Conservation (phyloP, 305 asterid genomes). For the Rubia tinctorum region DNA sequence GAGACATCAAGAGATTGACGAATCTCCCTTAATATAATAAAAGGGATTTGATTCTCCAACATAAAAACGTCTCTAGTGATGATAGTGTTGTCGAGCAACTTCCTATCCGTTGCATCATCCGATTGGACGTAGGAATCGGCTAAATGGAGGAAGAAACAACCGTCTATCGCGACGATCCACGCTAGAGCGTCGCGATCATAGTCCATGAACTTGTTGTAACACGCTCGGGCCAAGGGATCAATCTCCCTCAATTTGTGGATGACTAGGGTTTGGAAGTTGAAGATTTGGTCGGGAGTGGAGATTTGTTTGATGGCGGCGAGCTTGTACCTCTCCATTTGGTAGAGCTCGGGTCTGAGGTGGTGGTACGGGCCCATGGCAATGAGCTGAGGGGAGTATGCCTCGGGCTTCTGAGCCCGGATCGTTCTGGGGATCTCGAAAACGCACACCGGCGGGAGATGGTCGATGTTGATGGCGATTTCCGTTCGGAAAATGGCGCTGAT, state of each 20-base stretch:
- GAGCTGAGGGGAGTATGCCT: conserved; percentile 42
- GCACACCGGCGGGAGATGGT: conserved; percentile 29
- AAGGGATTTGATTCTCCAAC: conserved; percentile 50
- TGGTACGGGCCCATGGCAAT: conserved; percentile 57
- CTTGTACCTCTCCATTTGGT: conserved; percentile 35
- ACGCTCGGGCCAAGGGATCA: conserved; percentile 36
- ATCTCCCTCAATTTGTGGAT: conserved; percentile 20
- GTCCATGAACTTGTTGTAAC: conserved; percentile 44
- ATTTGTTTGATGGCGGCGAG: conserved; percentile 30
- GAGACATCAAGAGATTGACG: conserved; percentile 11
- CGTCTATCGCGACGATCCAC: conserved; percentile 47
- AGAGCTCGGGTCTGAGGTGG: conserved; percentile 45
- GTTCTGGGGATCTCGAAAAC: conserved; percentile 35
- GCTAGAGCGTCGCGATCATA: conserved; percentile 41
- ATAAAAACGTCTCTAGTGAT: conserved; percentile 26
- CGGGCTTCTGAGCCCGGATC: conserved; percentile 29
- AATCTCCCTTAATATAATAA: conserved; percentile 25
- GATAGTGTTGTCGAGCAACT: conserved; percentile 19
- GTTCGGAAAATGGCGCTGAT: conserved; percentile 30
- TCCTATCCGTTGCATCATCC: background rate
- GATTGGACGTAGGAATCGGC: conserved; percentile 10
- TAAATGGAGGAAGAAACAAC: conserved; percentile 33
- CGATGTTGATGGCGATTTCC: conserved; percentile 23
- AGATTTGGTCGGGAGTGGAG: conserved; percentile 26
- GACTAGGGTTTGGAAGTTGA: conserved; percentile 15